phyloP scores from a whole-genome alignment of 129 eudicot species.

The Chrysanthemum lavandulifolium region DNA sequence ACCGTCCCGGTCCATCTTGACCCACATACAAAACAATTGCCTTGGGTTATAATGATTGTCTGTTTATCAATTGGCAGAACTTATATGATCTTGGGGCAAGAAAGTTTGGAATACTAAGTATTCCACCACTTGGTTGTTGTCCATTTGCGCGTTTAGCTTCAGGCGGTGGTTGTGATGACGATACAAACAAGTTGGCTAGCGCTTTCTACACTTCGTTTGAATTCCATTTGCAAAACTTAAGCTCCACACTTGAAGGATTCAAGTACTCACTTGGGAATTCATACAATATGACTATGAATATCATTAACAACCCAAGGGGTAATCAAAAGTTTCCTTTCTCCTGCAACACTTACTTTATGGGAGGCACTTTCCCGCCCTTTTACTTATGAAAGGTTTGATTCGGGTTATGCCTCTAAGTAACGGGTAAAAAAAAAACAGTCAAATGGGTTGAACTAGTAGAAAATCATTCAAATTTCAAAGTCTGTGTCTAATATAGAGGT shows the following conservation, averaged over 20 bases:
- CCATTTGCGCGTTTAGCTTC: constrained; percentile 31
- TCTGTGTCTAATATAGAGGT: too few relatives aligned
- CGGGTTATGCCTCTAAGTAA: background rate
- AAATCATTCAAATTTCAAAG: too few relatives aligned
- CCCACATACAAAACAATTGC: too few relatives aligned
- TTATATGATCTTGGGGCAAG: constrained; percentile 46
- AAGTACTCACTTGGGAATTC: constrained; percentile 43
- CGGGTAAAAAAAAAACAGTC: background rate
- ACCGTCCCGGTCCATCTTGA: too few relatives aligned
- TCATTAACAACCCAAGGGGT: constrained; percentile 25
- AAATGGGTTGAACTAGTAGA: too few relatives aligned
- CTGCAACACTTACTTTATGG: too few relatives aligned
- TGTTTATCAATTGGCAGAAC: constrained; percentile 31
- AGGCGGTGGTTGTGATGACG: constrained; percentile 25
- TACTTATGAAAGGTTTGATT: too few relatives aligned
- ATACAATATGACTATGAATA: constrained; percentile 39
- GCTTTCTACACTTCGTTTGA: constrained; percentile 25
- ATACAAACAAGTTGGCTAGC: constrained; percentile 32
- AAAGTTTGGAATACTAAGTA: constrained; percentile 41
- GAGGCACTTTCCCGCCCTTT: too few relatives aligned
- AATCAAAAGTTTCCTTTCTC: constrained; percentile 5
- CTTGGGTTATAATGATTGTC: too few relatives aligned
- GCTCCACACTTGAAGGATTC: constrained; percentile 32
- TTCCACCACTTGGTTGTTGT: constrained; percentile 48
- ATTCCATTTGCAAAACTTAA: constrained; percentile 25